Percentiles rank a stretch among this genome's conserved stretches.
phyloP scores from a whole-genome alignment of 495 filamentous ascomycete species.

The Pseudoneurospora amorphoporcata region DNA sequence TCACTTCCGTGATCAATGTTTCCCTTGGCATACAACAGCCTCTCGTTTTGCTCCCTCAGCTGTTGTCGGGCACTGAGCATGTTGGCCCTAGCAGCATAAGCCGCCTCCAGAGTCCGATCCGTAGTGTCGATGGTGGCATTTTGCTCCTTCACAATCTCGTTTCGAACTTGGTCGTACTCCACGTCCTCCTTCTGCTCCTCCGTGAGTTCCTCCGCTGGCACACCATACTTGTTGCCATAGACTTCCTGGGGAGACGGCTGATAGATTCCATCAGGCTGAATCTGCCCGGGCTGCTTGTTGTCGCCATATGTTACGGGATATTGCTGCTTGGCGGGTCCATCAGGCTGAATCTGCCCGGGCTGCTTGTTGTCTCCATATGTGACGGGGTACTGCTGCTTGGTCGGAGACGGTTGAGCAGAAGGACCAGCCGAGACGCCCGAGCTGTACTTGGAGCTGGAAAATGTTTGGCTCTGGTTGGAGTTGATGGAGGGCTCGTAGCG shows the following conservation, averaged over 20 bases:
- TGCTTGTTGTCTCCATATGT: constrained; percentile 1
- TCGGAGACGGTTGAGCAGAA: not conserved
- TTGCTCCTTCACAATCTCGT: constrained; percentile 66
- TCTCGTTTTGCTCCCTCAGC: constrained; percentile 2
- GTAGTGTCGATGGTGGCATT: constrained; percentile 63
- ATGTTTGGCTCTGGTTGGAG: not conserved
- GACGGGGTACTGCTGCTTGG: not conserved
- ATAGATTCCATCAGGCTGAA: constrained; percentile 29
- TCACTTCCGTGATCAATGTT: constrained; percentile 7
- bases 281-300: constrained; percentile 15
- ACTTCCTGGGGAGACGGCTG: constrained; percentile 18
- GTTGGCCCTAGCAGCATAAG: constrained; percentile 27
- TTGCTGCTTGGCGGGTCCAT: constrained; percentile 25
- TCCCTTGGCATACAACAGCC: not conserved
- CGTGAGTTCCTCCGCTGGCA: constrained; percentile 48
- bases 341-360: constrained; percentile 19
- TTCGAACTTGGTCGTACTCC: constrained; percentile 45
- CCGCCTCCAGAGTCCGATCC: constrained; percentile 46
- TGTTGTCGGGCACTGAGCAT: not conserved
- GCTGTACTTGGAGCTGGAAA: not conserved
- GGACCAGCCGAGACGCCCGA: not conserved
- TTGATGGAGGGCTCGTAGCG: constrained; percentile 3
- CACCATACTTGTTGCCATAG: constrained; percentile 50
- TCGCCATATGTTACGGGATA: not conserved
- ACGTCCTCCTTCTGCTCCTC: constrained; percentile 41